phyloP scores from a whole-genome alignment of 805 yeast species.

The Suhomyces xylopsoci region DNA sequence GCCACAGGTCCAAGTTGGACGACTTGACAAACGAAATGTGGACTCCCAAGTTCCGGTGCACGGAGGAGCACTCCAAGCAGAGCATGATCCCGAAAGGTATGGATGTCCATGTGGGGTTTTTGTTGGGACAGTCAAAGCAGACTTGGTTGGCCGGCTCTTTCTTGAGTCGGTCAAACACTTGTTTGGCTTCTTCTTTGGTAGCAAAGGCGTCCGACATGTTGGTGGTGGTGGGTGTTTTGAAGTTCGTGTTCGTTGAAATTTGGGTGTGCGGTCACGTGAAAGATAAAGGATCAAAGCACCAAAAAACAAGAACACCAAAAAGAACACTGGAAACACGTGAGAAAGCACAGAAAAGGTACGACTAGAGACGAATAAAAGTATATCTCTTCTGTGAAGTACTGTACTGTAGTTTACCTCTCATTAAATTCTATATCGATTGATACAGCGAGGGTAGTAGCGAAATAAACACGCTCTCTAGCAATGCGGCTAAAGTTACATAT shows the following conservation, averaged over 20 bases:
- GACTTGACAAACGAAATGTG: constrained; percentile 95
- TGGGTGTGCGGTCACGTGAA: neutral
- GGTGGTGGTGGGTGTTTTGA: neutral
- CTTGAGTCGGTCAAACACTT: constrained; percentile 61
- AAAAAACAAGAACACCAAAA: no score
- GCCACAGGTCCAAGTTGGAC: constrained; percentile 91
- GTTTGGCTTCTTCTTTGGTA: constrained; percentile 63
- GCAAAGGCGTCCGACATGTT: constrained; percentile 52
- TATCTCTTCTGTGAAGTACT: no score
- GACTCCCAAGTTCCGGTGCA: constrained; percentile 93
- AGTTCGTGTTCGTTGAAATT: neutral
- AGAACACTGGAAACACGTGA: no score
- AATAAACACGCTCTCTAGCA: no score
- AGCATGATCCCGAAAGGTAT: constrained; percentile 92
- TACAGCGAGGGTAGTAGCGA: no score
- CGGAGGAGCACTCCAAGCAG: constrained; percentile 93
- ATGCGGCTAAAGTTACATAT: no score
- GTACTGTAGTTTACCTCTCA: no score
- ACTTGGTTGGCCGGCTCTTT: constrained; percentile 70
- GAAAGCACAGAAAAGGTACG: no score
- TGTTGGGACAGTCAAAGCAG: constrained; percentile 92
- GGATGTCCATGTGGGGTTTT: constrained; percentile 98
- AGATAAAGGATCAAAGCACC: no score
- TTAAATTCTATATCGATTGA: no score
- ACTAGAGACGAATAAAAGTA: no score